A percentile compares a stretch with the other conserved stretches of the same genome.
Conservation (phyloP, 345 rosid genomes). For the Aethionema arabicum region DNA sequence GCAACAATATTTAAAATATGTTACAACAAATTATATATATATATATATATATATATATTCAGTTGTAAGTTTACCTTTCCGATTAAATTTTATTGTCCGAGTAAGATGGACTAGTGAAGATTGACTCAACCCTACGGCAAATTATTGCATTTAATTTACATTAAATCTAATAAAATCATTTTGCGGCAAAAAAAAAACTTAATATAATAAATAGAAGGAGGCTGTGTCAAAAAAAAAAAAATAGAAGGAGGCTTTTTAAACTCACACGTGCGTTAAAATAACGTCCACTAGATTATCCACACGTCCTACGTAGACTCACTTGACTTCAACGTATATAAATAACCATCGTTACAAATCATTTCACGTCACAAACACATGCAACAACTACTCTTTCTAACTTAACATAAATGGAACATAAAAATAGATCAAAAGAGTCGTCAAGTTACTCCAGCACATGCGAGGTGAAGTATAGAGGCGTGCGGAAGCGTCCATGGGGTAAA, state of each 20-base stretch:
- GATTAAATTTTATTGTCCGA: too few relatives aligned
- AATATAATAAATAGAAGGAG: too few relatives aligned
- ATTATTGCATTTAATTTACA: too few relatives aligned
- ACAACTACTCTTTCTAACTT: background rate
- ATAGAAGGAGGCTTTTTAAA: slow-evolving; percentile 33
- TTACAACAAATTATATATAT: too few relatives aligned
- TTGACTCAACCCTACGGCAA: too few relatives aligned
- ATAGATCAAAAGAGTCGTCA: background rate
- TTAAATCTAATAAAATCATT: too few relatives aligned
- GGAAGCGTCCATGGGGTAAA: slow-evolving; percentile 82
- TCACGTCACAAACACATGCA: slow-evolving; percentile 20
- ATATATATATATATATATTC: too few relatives aligned
- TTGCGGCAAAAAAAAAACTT: too few relatives aligned
- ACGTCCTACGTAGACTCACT: background rate
- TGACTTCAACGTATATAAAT: slow-evolving; percentile 26
- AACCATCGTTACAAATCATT: slow-evolving; percentile 16
- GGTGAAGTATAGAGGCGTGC: slow-evolving; percentile 62
- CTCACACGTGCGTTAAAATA: slow-evolving; percentile 32
- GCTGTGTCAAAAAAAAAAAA: too few relatives aligned
- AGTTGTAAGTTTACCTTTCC: too few relatives aligned
- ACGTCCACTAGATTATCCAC: slow-evolving; percentile 27
- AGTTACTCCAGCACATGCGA: slow-evolving; percentile 30
- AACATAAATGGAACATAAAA: slow-evolving; percentile 28
- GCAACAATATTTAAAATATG: too few relatives aligned
- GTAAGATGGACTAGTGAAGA: too few relatives aligned